Base-by-base conservation (phyloP, 169 alveolate species). In the Plasmodium blacklocki region DNA sequence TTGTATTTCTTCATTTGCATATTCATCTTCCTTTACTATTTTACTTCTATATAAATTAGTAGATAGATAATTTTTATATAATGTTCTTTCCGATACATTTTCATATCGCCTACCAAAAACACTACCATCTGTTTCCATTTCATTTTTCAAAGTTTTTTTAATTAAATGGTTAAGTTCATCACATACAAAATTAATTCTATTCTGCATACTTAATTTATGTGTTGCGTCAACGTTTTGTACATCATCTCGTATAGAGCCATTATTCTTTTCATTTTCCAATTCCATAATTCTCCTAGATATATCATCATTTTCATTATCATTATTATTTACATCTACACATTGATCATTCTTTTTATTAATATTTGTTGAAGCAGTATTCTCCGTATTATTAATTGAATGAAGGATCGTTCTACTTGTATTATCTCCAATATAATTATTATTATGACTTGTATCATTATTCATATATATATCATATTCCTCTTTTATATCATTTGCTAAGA, bases 101-200 rank as follows among this genome's bases (percentile, higher is more conserved):
- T 23, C 52, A 70, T 83, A 83, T 58, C 58, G 68, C 15, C 67
- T 59, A 12, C 59, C 21, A 2, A 52, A 32, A 59, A n/a, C 32
- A 18, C 58, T 15, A 39, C 47, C 47, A 39, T 39, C 9, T 39
- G 47, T 39, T 39, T 39, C 47, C 9, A 39, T 9, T 83, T 83
- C 91, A 83, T 32, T 83, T 26, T 83, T 68, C 19, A 83, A 63
- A 12, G 85, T 83, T 6, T 68, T 39, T 62, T 70, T 71, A 39
- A 83, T 83, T 45, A 71, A 56, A 19, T 59, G 15, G 21, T 83
- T 83, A 12, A 83, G 47, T 54, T 83, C 74, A 67, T 83, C 73
- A 62, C 91, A 83, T 60, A 83, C 73, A 56, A 71, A 70, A 83
- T 83, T 85, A 19, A 83, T 19, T 23, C 45, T 83, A n/a, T 83